A percentile compares a stretch with the other conserved stretches of the same genome.
Conservation (phyloP, 73 alveolate genomes). For the Stentor coeruleus region DNA sequence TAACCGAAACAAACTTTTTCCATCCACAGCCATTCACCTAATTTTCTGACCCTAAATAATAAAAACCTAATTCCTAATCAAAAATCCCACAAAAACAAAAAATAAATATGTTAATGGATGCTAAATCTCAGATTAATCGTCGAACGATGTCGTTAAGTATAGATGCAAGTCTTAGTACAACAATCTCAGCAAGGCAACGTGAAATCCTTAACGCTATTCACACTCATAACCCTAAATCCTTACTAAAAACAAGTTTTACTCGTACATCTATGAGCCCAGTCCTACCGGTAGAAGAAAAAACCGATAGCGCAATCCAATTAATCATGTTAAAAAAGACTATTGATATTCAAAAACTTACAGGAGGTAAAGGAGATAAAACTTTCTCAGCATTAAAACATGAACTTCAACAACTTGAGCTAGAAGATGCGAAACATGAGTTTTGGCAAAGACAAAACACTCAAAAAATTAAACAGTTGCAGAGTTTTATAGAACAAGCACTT, state of each 20-base stretch:
- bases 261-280: background rate
- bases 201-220: background rate
- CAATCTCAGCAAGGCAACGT: background rate
- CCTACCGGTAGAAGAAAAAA: background rate
- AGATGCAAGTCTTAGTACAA: background rate
- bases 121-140: background rate
- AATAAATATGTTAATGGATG: background rate
- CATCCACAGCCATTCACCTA: too few relatives aligned
- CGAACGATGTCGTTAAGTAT: background rate
- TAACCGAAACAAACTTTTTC: too few relatives aligned
- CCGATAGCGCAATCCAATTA: background rate
- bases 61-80: too few relatives aligned
- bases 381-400: background rate
- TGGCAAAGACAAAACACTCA: slow-evolving; percentile 16
- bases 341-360: background rate
- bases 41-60: too few relatives aligned
- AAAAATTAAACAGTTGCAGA: background rate
- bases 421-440: background rate
- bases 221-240: background rate
- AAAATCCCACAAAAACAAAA: too few relatives aligned
- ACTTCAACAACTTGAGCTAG: background rate
- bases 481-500: background rate
- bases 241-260: background rate
- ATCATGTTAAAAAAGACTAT: background rate
- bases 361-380: background rate